Conservation (phyloP, 345 rosid genomes). For the Trapa incisa region DNA sequence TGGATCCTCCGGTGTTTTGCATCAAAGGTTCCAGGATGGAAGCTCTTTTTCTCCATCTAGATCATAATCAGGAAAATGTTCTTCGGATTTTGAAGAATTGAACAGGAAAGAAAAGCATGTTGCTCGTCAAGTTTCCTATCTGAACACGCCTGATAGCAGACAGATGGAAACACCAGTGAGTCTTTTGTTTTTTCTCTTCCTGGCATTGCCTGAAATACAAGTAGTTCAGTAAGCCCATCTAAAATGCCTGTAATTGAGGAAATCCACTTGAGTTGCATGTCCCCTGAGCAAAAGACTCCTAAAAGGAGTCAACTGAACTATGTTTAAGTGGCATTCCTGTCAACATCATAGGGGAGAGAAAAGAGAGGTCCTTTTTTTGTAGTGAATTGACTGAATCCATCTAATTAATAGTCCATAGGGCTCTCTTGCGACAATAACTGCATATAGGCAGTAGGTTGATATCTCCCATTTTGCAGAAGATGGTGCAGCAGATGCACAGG, state of each 20-base stretch:
- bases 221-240: background rate
- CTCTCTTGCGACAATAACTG: background rate
- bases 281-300: background rate
- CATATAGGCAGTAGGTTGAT: conserved; percentile 9
- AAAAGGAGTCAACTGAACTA: background rate
- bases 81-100: conserved; percentile 30
- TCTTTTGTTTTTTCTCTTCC: conserved; percentile 5
- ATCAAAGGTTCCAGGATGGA: conserved; percentile 42
- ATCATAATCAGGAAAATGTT: conserved; percentile 34
- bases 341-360: background rate
- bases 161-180: conserved; percentile 41
- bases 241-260: too few relatives aligned
- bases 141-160: conserved; percentile 46
- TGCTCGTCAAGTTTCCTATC: conserved; percentile 32
- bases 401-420: background rate
- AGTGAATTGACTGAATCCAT: background rate
- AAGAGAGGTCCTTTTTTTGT: background rate
- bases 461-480: conserved; percentile 29
- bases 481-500: conserved; percentile 32
- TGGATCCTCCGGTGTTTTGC: conserved; percentile 29
- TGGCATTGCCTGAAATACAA: background rate
- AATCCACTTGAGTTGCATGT: background rate
- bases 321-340: background rate
- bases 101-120: conserved; percentile 45
- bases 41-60: conserved; percentile 30